Conservation (phyloP, 768 basidiomycete genomes). For the Pilatotrama ljubarskyi region DNA sequence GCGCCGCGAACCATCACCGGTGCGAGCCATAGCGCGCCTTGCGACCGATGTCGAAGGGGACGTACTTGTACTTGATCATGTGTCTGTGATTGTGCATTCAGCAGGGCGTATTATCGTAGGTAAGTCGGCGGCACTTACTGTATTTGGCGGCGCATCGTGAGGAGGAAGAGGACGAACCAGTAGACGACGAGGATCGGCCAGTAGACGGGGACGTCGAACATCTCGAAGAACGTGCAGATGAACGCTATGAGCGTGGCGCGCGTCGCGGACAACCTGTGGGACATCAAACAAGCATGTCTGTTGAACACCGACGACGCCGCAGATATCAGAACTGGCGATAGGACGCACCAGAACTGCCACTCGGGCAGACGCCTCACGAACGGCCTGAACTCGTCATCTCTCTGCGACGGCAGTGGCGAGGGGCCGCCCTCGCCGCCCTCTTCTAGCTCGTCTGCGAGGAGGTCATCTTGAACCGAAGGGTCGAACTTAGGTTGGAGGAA, state of each 20-base stretch:
- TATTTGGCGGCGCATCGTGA: slow-evolving; percentile 96
- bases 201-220: slow-evolving; percentile 96
- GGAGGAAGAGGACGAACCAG: slow-evolving; percentile 90
- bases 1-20: slow-evolving; percentile 35
- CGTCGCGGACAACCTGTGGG: slow-evolving; percentile 81
- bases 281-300: not conserved
- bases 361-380: slow-evolving; percentile 95
- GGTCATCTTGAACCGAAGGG: slow-evolving; percentile 90
- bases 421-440: slow-evolving; percentile 71
- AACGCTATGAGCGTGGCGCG: slow-evolving; percentile 84
- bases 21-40: slow-evolving; percentile 81
- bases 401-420: slow-evolving; percentile 59
- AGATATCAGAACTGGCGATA: not conserved
- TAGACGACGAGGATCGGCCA: slow-evolving; percentile 99
- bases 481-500: slow-evolving; percentile 99
- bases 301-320: not conserved
- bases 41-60: slow-evolving; percentile 94
- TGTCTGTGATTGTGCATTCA: slow-evolving; percentile 59
- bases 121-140: slow-evolving; percentile 58
- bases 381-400: slow-evolving; percentile 96
- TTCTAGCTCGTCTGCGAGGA: slow-evolving; percentile 93
- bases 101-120: slow-evolving; percentile 3
- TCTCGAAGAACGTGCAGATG: slow-evolving; percentile 75
- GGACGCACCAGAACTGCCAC: slow-evolving; percentile 89
- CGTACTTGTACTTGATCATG: slow-evolving; percentile 98